These are phyloP conservation scores for Coprinopsis marcescibilis DNA, from an alignment of 768 basidiomycete genomes.

Conservation along the genomic window DNA sequence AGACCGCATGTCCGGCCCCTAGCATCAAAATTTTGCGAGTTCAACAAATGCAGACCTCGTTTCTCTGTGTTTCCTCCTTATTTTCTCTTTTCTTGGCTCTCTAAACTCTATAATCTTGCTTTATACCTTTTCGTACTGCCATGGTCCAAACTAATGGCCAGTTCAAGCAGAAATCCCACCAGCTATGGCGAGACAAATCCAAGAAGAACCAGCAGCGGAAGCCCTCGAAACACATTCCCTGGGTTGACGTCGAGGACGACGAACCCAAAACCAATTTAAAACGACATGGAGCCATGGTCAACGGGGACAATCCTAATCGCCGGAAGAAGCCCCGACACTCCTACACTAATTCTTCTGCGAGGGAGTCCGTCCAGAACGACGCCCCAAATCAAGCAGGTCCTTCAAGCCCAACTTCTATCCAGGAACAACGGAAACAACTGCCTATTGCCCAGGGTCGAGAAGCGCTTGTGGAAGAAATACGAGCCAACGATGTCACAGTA, in stretches of 20 bases:
- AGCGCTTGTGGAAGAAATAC: slow-evolving; percentile 66
- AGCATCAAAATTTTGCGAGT: background rate
- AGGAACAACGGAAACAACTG: slow-evolving; percentile 63
- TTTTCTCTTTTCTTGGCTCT: background rate
- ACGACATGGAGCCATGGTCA: slow-evolving; percentile 21
- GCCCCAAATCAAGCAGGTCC: slow-evolving; percentile 19
- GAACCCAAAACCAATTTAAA: slow-evolving; percentile 26
- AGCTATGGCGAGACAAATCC: slow-evolving; percentile 17
- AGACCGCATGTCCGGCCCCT: background rate
- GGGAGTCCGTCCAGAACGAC: slow-evolving; percentile 8
- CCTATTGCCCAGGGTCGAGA: slow-evolving; percentile 80
- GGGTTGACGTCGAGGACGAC: slow-evolving; percentile 37
- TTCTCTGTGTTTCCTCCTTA: background rate
- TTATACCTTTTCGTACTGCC: background rate
- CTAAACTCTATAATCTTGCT: too few species aligned
- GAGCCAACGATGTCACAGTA: slow-evolving; percentile 76
- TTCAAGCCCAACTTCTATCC: slow-evolving; percentile 31
- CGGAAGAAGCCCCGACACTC: slow-evolving; percentile 30
- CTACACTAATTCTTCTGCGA: too few species aligned
- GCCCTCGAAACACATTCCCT: slow-evolving; percentile 26
- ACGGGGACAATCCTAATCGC: slow-evolving; percentile 15
- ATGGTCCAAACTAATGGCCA: slow-evolving; percentile 1
- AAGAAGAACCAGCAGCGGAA: slow-evolving; percentile 23
- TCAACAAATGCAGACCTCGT: too few species aligned
- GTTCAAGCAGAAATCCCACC: slow-evolving; percentile 18